These are phyloP conservation scores for Ascochyta fabae DNA, from an alignment of 2,329 filamentous ascomycete genomes.

Conservation along the genomic window DNA sequence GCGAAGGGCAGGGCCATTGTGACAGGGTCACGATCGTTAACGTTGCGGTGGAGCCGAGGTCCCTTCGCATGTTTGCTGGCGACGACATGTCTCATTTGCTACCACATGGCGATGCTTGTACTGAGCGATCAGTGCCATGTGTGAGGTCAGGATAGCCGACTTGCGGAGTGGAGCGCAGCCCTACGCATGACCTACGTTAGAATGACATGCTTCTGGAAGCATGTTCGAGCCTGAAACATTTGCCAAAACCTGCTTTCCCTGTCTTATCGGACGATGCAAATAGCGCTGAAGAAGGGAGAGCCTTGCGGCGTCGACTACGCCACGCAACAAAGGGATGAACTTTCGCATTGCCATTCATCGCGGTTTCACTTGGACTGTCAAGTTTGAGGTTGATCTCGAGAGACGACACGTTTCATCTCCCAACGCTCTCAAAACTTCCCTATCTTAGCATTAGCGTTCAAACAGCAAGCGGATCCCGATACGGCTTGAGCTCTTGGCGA, in stretches of 20 bases:
- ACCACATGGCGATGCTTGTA: slow-evolving; percentile 6
- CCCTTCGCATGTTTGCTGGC: background rate
- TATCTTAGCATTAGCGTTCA: slow-evolving; percentile 14
- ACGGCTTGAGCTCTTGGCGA: slow-evolving; percentile 10
- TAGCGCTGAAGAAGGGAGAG: slow-evolving; percentile 13
- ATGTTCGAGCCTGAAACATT: slow-evolving; percentile 20
- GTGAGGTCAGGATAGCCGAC: slow-evolving; percentile 14
- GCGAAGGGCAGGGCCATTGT: background rate
- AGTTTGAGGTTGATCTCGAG: slow-evolving; percentile 13
- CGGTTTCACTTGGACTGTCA: slow-evolving; percentile 21
- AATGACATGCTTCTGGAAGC: slow-evolving; percentile 22
- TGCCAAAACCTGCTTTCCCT: slow-evolving; percentile 15
- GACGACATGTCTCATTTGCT: slow-evolving; percentile 7
- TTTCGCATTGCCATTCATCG: slow-evolving; percentile 7
- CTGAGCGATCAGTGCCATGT: slow-evolving; percentile 9
- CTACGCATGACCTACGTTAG: slow-evolving; percentile 9
- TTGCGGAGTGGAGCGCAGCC: slow-evolving; percentile 11
- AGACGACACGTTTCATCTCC: slow-evolving; percentile 19
- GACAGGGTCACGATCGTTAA: background rate
- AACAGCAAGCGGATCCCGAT: slow-evolving; percentile 15
- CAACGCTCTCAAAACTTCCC: slow-evolving; percentile 18
- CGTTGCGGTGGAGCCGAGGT: slow-evolving; percentile 3
- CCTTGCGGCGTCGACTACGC: slow-evolving; percentile 15
- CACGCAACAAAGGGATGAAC: slow-evolving; percentile 15
- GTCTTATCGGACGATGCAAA: slow-evolving; percentile 6